These are phyloP conservation scores for Cryphonectria radicalis DNA, from an alignment of 2,329 filamentous ascomycete species.

Conservation along the genomic window DNA sequence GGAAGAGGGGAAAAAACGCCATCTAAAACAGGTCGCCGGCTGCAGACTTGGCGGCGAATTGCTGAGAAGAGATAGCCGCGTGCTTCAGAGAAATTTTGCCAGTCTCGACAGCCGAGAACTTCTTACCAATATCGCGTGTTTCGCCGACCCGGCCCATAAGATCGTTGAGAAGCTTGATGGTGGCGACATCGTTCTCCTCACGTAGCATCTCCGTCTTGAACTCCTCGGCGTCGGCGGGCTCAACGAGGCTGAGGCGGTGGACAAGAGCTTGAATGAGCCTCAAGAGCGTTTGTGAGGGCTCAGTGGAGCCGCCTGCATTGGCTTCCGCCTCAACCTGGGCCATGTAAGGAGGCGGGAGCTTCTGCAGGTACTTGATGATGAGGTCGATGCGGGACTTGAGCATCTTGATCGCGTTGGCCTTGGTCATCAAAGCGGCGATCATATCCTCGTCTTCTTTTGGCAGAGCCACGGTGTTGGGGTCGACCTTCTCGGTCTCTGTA, in stretches of 20 bases:
- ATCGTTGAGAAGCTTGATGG: constrained; percentile 75
- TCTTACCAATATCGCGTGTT: constrained; percentile 75
- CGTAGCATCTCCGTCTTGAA: constrained; percentile 74
- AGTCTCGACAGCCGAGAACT: constrained; percentile 65
- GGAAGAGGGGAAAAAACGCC: not conserved
- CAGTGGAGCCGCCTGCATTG: constrained; percentile 42
- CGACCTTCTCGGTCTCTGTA: constrained; percentile 36
- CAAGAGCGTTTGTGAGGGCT: constrained; percentile 72
- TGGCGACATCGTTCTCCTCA: constrained; percentile 82
- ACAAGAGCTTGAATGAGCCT: constrained; percentile 88
- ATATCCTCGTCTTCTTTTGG: constrained; percentile 64
- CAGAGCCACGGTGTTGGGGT: constrained; percentile 51
- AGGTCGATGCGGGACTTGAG: constrained; percentile 77
- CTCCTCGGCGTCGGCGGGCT: constrained; percentile 67
- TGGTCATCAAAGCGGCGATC: constrained; percentile 74
- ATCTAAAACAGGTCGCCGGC: constrained; percentile 24
- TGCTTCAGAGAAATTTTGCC: constrained; percentile 36
- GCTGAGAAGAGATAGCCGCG: constrained; percentile 33
- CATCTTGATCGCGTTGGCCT: constrained; percentile 93
- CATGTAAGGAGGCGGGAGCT: constrained; percentile 57
- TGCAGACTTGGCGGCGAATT: constrained; percentile 18
- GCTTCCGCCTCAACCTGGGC: constrained; percentile 45
- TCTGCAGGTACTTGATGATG: constrained; percentile 75
- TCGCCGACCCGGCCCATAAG: constrained; percentile 74
- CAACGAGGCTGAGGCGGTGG: constrained; percentile 79